Evolutionary conservation across 129 eudicot genomes (phyloP).

Genomic region (Lactuca sativa): DNA sequence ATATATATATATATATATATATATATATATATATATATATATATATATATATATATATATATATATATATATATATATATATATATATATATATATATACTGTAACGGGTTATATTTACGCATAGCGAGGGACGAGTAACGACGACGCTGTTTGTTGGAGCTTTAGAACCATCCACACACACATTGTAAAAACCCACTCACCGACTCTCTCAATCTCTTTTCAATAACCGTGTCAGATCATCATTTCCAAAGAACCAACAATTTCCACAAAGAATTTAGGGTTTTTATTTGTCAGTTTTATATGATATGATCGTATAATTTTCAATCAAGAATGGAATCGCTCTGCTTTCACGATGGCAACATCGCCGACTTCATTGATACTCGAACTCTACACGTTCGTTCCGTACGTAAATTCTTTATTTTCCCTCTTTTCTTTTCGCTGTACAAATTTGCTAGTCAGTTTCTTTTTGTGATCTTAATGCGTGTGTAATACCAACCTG

Average conservation of each 20-base stretch:
- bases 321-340: constrained; percentile 35
- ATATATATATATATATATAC: too few species aligned
- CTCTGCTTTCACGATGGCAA: constrained; percentile 74
- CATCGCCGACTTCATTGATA: constrained; percentile 61
- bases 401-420: constrained; percentile 39
- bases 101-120: not conserved
- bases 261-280: constrained; percentile 6
- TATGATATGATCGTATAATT: not conserved
- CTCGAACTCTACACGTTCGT: constrained; percentile 59
- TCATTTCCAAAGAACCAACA: not conserved
- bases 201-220: constrained; percentile 31
- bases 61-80: too few species aligned
- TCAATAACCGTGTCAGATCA: constrained; percentile 10
- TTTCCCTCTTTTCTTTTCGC: not conserved
- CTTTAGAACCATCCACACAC: constrained; percentile 23
- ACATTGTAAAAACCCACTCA: constrained; percentile 25
- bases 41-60: too few species aligned
- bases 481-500: not conserved
- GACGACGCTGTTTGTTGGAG: not conserved
- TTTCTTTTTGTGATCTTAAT: not conserved
- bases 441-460: not conserved
- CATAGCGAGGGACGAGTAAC: not conserved
- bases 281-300: constrained; percentile 2
- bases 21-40: too few species aligned
- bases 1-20: too few species aligned